Conservation (phyloP, 768 basidiomycete genomes). For the Lactarius pseudohatsudake region DNA sequence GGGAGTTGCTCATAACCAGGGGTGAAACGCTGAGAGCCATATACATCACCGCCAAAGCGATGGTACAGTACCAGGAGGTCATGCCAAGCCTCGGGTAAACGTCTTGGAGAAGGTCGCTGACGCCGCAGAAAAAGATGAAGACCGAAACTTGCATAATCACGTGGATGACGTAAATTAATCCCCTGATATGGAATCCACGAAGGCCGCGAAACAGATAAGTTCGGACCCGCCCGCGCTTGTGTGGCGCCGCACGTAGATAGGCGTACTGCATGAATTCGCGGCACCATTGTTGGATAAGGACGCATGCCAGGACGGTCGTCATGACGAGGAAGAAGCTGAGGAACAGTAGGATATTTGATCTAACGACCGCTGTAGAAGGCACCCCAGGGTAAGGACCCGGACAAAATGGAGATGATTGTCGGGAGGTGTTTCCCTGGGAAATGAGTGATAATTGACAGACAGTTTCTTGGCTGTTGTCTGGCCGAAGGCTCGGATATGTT, state of each 20-base stretch:
- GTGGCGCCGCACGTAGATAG: slow-evolving; percentile 8
- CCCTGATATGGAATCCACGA: background rate
- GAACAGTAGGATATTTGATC: slow-evolving; percentile 17
- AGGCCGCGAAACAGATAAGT: slow-evolving; percentile 16
- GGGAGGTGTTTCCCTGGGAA: background rate
- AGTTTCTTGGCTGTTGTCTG: slow-evolving; percentile 3
- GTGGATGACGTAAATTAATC: slow-evolving; percentile 11
- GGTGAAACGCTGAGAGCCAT: slow-evolving; percentile 13
- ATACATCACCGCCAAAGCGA: background rate
- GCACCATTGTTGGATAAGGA: slow-evolving; percentile 26
- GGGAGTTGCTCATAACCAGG: slow-evolving; percentile 10
- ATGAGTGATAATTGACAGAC: slow-evolving; percentile 7
- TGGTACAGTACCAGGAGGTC: background rate
- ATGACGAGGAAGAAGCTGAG: slow-evolving; percentile 19
- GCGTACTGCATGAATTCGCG: slow-evolving; percentile 4
- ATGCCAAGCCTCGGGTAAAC: background rate
- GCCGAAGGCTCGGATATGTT: slow-evolving; percentile 17
- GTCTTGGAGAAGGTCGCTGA: slow-evolving; percentile 12
- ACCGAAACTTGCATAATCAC: slow-evolving; percentile 14
- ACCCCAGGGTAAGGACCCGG: background rate
- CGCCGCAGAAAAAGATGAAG: slow-evolving; percentile 19
- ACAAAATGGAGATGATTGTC: background rate
- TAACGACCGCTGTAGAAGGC: background rate
- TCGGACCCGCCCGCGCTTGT: slow-evolving; percentile 17
- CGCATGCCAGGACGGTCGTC: slow-evolving; percentile 15